Base-by-base conservation (phyloP, 78 protist species). In the Acrasis kona region DNA sequence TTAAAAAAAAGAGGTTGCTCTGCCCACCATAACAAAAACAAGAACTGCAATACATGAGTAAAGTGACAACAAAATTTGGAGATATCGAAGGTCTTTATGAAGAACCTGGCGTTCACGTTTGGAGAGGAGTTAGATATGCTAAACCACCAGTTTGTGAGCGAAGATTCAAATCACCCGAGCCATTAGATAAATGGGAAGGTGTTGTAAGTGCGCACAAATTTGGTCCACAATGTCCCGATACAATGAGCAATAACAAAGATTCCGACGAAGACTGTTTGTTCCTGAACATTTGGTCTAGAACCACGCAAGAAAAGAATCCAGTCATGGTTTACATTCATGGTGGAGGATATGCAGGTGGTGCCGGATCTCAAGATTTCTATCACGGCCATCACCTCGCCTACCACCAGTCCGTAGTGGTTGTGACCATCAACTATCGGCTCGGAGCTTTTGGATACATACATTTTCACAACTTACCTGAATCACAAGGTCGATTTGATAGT, bases 191-290 rank as follows among this genome's bases (percentile, higher is more conserved):
- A n/a, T 50, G 34, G 19, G 19, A 19, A 19, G 19, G 34, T 19
- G 61, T 50, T 19, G 19, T 50, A 19, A 50, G 61, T 50, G 61
- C 61, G 34, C 19, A n/a, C 34, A 19, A 50, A 19, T 50, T 50
- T 19, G 34, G 19, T 19, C 61, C 61, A n/a, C 61, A 19, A 19
- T 50, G 61, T 50, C 19, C 19, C 34, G 61, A 50, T 50, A 19
- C 19, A n/a, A 19, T 19, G 61, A n/a, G 34, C 34, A 19, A 19
- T 19, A 50, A 19, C 34, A 29, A 10, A n/a, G 10, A 40, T 69
- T 10, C 38, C 19, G 10, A 29, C 10, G 80, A 76, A 64, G 80
- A 76, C 80, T 76, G 80, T 31, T 40, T 76, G 35, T 50, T 0
- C 19, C 36, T 76, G 28, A 65, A 5, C 19, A 35, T 76, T 10